phyloP scores from a whole-genome alignment of 495 filamentous ascomycete species.

The Penicillium ochrochloron region DNA sequence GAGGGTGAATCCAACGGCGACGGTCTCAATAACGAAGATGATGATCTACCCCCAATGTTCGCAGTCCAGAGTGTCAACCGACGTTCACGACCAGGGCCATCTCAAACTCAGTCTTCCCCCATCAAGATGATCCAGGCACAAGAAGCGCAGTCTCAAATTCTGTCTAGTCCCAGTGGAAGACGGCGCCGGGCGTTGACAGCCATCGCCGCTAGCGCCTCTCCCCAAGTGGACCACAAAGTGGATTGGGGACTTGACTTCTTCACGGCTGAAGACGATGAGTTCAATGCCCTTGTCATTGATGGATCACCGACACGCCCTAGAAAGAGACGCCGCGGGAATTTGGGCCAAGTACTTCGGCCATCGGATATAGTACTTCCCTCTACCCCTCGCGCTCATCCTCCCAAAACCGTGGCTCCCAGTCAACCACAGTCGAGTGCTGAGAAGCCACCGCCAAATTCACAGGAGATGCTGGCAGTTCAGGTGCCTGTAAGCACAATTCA shows the following conservation, averaged over 20 bases:
- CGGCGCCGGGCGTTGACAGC: conserved; percentile 50
- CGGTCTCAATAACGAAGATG: conserved; percentile 44
- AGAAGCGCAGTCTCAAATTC: conserved; percentile 30
- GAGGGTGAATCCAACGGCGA: conserved; percentile 35
- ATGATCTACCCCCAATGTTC: conserved; percentile 47
- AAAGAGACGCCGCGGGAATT: conserved; percentile 46
- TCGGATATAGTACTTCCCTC: conserved; percentile 41
- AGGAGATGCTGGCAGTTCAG: conserved; percentile 13
- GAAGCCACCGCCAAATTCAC: neutral
- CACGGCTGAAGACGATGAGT: conserved; percentile 50
- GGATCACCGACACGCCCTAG: conserved; percentile 44
- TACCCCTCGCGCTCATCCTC: conserved; percentile 34
- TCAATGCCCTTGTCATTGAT: conserved; percentile 38
- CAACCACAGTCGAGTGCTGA: conserved; percentile 23
- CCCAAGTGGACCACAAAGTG: conserved; percentile 38
- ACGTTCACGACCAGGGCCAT: conserved; percentile 30
- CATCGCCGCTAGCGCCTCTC: conserved; percentile 51
- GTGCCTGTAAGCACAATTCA: conserved; percentile 21
- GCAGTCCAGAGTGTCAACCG: conserved; percentile 24
- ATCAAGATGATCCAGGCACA: conserved; percentile 37
- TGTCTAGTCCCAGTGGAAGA: conserved; percentile 49
- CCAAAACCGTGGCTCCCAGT: conserved; percentile 24
- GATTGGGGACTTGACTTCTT: conserved; percentile 50
- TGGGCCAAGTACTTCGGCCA: conserved; percentile 36
- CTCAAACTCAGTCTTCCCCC: conserved; percentile 35